phyloP scores from a whole-genome alignment of 495 filamentous ascomycete genomes.

The Penicillium alfredii region DNA sequence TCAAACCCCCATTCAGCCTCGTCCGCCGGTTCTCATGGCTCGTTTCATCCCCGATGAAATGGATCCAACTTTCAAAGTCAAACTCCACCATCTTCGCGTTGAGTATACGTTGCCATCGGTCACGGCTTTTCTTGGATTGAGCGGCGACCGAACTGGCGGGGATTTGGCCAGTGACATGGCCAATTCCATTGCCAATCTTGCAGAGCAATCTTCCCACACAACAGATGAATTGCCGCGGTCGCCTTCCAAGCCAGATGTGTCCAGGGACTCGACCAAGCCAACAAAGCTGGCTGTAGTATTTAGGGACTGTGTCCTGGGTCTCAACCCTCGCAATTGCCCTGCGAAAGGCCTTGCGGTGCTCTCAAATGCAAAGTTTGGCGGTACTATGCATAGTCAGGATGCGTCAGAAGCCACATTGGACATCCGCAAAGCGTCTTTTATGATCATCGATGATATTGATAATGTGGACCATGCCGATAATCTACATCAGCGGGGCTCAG shows the following conservation, averaged over 20 bases:
- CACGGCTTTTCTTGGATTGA: slow-evolving; percentile 67
- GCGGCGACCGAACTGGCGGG: slow-evolving; percentile 61
- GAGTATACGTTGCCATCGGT: slow-evolving; percentile 83
- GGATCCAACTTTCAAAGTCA: slow-evolving; percentile 83
- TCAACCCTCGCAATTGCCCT: slow-evolving; percentile 72
- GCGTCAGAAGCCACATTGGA: slow-evolving; percentile 56
- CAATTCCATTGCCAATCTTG: slow-evolving; percentile 71
- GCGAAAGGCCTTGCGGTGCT: slow-evolving; percentile 74
- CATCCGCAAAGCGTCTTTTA: slow-evolving; percentile 70
- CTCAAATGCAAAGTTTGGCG: slow-evolving; percentile 64
- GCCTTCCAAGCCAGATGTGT: slow-evolving; percentile 8
- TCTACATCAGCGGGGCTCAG: slow-evolving; percentile 39
- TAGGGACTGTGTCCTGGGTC: slow-evolving; percentile 71
- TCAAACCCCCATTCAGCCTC: slow-evolving; percentile 14
- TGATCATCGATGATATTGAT: slow-evolving; percentile 73
- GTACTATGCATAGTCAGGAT: slow-evolving; percentile 54
- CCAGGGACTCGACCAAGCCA: slow-evolving; percentile 34
- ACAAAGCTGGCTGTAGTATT: slow-evolving; percentile 68
- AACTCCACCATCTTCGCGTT: slow-evolving; percentile 68
- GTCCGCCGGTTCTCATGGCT: slow-evolving; percentile 62
- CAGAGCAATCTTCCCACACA: slow-evolving; percentile 37
- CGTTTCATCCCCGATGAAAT: slow-evolving; percentile 90
- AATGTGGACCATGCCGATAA: slow-evolving; percentile 44
- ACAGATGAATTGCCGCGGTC: slow-evolving; percentile 13
- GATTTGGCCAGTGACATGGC: slow-evolving; percentile 71